Evolutionary conservation across 2,329 filamentous ascomycete genomes (phyloP).

Genomic region (Bertia moriformis): DNA sequence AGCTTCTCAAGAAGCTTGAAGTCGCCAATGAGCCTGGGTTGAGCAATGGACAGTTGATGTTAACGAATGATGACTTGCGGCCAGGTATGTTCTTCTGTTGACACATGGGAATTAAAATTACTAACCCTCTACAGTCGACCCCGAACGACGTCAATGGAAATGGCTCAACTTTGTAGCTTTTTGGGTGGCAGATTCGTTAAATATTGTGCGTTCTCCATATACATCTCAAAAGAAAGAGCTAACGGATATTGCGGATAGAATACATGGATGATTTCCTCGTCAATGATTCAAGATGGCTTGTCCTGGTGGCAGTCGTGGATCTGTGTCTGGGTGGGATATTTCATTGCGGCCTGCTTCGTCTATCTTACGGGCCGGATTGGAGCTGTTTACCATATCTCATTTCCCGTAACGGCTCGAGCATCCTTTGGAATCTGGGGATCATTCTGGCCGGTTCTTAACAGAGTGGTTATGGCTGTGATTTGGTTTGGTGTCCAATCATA

Average conservation of each 20-base stretch:
- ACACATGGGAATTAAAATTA: too few relatives aligned
- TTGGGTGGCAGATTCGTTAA: not conserved
- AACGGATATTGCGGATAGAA: not conserved
- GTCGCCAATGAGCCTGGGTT: not conserved
- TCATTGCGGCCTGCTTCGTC: conserved; percentile 22
- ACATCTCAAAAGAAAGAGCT: not conserved
- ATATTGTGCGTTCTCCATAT: not conserved
- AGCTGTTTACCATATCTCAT: conserved; percentile 25
- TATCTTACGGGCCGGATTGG: conserved; percentile 24
- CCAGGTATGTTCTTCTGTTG: too few relatives aligned
- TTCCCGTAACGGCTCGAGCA: conserved; percentile 23
- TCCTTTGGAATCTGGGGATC: conserved; percentile 27
- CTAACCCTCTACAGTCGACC: not conserved
- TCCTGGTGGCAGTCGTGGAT: conserved; percentile 1
- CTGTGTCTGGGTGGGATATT: conserved; percentile 14
- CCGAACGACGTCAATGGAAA: not conserved
- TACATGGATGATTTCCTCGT: conserved; percentile 1
- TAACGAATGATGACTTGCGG: not conserved
- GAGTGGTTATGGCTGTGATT: conserved; percentile 27
- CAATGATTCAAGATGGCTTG: not conserved
- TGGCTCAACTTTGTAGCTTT: not conserved
- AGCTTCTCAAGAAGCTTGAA: not conserved
- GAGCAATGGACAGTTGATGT: not conserved
- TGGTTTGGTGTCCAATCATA: conserved; percentile 26
- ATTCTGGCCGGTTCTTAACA: conserved; percentile 25